Evolutionary conservation across 2,329 filamentous ascomycete genomes (phyloP).

Genomic region (Exserohilum rostratum): DNA sequence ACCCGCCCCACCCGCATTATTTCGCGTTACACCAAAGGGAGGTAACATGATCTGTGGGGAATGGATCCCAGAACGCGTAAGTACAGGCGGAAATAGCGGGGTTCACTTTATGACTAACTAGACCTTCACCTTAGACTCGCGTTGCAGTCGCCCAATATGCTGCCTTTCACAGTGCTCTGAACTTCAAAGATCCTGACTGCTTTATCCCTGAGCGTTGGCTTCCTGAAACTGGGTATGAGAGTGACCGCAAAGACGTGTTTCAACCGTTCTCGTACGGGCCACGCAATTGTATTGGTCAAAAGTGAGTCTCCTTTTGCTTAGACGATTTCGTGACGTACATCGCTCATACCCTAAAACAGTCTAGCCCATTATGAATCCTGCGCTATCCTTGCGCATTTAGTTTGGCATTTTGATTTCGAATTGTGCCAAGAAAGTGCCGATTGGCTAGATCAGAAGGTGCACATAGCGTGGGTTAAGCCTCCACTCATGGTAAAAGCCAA

Average conservation of each 20-base stretch:
- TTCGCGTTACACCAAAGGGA: constrained; percentile 32
- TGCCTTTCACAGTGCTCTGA: not conserved
- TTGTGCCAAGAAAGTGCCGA: constrained; percentile 6
- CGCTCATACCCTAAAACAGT: constrained; percentile 2
- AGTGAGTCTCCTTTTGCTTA: constrained; percentile 25
- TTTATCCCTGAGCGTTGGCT: constrained; percentile 47
- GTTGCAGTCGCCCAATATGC: not conserved
- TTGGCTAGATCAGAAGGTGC: constrained; percentile 15
- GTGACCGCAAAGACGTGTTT: constrained; percentile 28
- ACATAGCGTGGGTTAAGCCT: constrained; percentile 21
- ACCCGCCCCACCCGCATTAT: constrained; percentile 41
- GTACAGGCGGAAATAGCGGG: constrained; percentile 15
- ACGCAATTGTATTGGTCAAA: constrained; percentile 43
- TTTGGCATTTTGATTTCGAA: constrained; percentile 37
- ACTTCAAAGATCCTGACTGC: constrained; percentile 6
- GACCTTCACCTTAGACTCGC: not conserved
- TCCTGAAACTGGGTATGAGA: constrained; percentile 23
- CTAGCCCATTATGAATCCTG: constrained; percentile 45
- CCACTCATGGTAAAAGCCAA: constrained; percentile 20
- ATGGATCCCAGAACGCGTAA: constrained; percentile 40
- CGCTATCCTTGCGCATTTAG: constrained; percentile 28
- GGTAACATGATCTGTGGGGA: constrained; percentile 37
- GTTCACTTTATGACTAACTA: not conserved
- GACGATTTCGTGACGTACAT: not conserved
- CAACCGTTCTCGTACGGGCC: constrained; percentile 37